Conservation (phyloP, 2,329 filamentous ascomycete genomes). For the Amesomyces nigricolor region DNA sequence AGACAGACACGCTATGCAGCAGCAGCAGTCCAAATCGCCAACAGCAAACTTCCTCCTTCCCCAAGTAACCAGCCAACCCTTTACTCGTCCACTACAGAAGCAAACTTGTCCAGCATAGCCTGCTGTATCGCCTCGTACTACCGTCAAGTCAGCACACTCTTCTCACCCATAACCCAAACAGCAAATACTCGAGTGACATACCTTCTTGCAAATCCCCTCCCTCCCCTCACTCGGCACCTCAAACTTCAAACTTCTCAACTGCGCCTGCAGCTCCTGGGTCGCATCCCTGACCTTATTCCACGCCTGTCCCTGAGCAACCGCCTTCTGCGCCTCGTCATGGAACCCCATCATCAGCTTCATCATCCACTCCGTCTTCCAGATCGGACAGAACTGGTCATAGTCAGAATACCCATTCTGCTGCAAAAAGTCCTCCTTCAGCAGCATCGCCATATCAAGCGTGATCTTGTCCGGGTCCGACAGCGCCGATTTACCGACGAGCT, state of each 20-base stretch:
- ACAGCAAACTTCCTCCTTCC: background rate
- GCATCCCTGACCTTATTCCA: conserved; percentile 92
- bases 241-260: conserved; percentile 92
- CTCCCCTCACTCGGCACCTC: conserved; percentile 84
- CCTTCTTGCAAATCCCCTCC: conserved; percentile 77
- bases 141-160: background rate
- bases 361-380: conserved; percentile 99
- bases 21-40: background rate
- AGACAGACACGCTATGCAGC: conserved; percentile 6
- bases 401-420: conserved; percentile 99
- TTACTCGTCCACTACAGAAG: conserved; percentile 91
- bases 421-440: conserved; percentile 97
- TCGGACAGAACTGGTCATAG: conserved; percentile 97
- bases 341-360: conserved; percentile 99
- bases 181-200: conserved; percentile 40
- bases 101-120: conserved; percentile 95
- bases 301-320: conserved; percentile 79
- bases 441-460: conserved; percentile 80
- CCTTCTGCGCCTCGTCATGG: conserved; percentile 97
- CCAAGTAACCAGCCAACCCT: background rate
- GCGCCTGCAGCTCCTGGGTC: conserved; percentile 77
- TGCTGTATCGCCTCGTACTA: conserved; percentile 91
- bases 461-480: conserved; percentile 98
- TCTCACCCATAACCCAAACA: background rate
- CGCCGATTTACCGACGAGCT: conserved; percentile 95